phyloP scores from a whole-genome alignment of 306 rosid species.

The Castanea mollissima region DNA sequence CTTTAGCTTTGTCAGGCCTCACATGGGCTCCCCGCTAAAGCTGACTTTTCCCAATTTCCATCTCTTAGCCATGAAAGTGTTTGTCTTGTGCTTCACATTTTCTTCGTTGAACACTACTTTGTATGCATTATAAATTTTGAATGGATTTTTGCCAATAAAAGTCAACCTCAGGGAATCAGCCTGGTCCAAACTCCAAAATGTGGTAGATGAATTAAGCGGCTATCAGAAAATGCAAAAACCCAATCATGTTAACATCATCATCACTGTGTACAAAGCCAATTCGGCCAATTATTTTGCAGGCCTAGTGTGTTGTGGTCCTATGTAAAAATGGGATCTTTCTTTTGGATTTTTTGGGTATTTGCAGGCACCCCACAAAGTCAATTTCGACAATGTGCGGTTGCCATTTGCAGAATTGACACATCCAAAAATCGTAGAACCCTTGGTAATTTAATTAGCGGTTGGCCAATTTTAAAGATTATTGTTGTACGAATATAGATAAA shows the following conservation, averaged over 20 bases:
- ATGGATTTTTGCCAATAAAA: neutral
- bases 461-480: too few species aligned
- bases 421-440: too few species aligned
- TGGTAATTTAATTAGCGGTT: too few species aligned
- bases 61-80: neutral
- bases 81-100: too few species aligned
- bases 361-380: too few species aligned
- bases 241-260: neutral
- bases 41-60: neutral
- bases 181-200: too few species aligned
- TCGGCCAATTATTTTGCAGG: neutral
- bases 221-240: neutral
- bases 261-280: neutral
- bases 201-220: too few species aligned
- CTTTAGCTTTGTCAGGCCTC: neutral
- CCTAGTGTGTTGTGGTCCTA: neutral
- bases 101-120: neutral
- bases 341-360: neutral
- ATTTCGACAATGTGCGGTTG: too few species aligned
- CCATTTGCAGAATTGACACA: too few species aligned
- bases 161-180: neutral
- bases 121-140: neutral
- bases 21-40: neutral
- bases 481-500: too few species aligned
- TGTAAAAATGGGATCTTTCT: neutral